Base-by-base conservation (phyloP, 2,329 filamentous ascomycete genomes). In the Paecilomyces dactylethromorphus region DNA sequence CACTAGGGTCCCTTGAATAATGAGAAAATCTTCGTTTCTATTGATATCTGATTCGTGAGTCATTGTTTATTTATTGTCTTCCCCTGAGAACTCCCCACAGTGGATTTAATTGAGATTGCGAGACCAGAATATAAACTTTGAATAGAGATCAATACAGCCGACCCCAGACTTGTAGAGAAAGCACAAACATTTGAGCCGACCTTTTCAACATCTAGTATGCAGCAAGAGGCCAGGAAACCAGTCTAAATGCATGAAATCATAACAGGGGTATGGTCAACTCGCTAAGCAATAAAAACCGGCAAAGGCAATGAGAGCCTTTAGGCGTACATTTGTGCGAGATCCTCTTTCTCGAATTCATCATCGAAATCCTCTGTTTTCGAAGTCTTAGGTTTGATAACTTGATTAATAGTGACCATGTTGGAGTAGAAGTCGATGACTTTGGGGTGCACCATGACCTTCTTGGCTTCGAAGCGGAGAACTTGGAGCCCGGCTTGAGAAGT, bases 381-480 rank as follows among this genome's bases (percentile, higher is more conserved):
- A 24, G 60, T 62, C 55, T 71, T 73, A 2, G 66, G 57, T 55
- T 70, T 71, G 15, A 74, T 61, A 39, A 77, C 65, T 24, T 85
- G 77, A 56, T 90, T 89, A 3, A 88, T 90, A 60, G 86, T 87
- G 66, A 89, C 89, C 35, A 99, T 78, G 67, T 90, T 89, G 62
- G 85, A 82, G 73, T 99, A 99, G 70, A 99, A 99, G 1, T 82
- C 82, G 5, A 91, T 82, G 18, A 99, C 94, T 66, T 87, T 87
- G 1, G 91, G 87, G 70, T 99, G 94, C 2, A 95, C 94, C 87
- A 96, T 92, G 26, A 99, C 93, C 75, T 95, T 97, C 61, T 79
- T 83, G 64, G 91, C 89, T 68, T 97, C 90, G 68, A 99, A 99
- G 35, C 91, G 84, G 54, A 93, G 75, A 12, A 99, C 92, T 70